These are phyloP conservation scores for Fraxinus xanthoxyloides DNA, from an alignment of 305 asterid species.

Conservation along the genomic window DNA sequence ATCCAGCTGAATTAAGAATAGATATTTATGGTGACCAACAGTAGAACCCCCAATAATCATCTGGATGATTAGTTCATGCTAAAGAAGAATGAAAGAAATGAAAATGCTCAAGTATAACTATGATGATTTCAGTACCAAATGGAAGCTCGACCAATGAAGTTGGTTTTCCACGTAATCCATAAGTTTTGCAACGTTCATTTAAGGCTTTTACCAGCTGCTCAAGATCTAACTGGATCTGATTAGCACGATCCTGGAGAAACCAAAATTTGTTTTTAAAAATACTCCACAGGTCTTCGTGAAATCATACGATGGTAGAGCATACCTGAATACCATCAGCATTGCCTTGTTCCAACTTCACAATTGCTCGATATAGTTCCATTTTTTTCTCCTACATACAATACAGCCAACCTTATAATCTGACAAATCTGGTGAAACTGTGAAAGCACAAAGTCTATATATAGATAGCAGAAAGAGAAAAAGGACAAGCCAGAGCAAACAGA, in stretches of 20 bases:
- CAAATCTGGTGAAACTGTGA: constrained; percentile 9
- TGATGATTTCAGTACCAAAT: constrained; percentile 56
- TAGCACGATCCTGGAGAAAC: constrained; percentile 65
- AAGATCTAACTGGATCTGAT: constrained; percentile 66
- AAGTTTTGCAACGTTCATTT: constrained; percentile 93
- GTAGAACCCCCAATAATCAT: neutral
- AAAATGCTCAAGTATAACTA: constrained; percentile 1
- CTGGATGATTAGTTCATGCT: neutral
- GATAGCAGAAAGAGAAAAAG: neutral
- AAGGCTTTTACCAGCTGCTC: constrained; percentile 77
- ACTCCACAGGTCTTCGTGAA: constrained; percentile 19
- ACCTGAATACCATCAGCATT: constrained; percentile 72
- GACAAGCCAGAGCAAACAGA: neutral
- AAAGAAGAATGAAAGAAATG: constrained; percentile 6
- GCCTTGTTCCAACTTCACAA: constrained; percentile 79
- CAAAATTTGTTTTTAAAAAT: constrained; percentile 17
- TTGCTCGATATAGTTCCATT: constrained; percentile 81
- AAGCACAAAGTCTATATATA: neutral
- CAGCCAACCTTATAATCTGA: constrained; percentile 18
- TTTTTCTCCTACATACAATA: constrained; percentile 66
- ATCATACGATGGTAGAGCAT: constrained; percentile 23
- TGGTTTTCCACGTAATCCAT: constrained; percentile 94
- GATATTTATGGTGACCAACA: neutral
- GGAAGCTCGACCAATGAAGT: constrained; percentile 92
- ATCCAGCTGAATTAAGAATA: neutral